Evolutionary conservation across 2,329 filamentous ascomycete genomes (phyloP).

Genomic region (Colletotrichum paranaense): DNA sequence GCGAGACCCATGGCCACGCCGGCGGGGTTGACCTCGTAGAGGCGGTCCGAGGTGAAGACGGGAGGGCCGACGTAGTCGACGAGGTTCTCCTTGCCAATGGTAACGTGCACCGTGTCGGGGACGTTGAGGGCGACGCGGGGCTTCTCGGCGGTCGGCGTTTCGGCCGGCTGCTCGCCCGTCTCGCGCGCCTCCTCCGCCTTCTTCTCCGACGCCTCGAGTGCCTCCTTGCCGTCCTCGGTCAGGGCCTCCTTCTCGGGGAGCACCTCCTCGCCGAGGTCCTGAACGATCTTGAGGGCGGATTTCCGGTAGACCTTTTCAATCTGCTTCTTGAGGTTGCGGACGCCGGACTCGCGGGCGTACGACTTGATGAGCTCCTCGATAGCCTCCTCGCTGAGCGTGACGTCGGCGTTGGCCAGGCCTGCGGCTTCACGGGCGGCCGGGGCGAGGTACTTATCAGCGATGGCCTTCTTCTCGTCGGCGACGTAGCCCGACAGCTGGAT

Average conservation of each 20-base stretch:
- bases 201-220: constrained; percentile 76
- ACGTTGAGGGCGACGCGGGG: constrained; percentile 84
- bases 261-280: constrained; percentile 88
- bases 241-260: constrained; percentile 84
- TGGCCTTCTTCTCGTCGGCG: constrained; percentile 98
- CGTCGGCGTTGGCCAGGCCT: constrained; percentile 89
- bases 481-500: constrained; percentile 97
- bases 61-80: constrained; percentile 98
- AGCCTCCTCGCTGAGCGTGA: constrained; percentile 85
- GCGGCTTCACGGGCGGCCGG: constrained; percentile 95
- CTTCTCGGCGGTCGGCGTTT: constrained; percentile 56
- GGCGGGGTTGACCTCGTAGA: constrained; percentile 93
- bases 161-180: constrained; percentile 39
- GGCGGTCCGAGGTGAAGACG: constrained; percentile 92
- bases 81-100: constrained; percentile 88
- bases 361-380: constrained; percentile 98
- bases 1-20: constrained; percentile 98
- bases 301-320: constrained; percentile 99
- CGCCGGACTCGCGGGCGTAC: constrained; percentile 96
- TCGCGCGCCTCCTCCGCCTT: constrained; percentile 71
- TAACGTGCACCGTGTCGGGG: constrained; percentile 86
- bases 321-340: constrained; percentile 98
- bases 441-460: constrained; percentile 91
- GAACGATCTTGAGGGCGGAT: constrained; percentile 95
- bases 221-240: constrained; percentile 86